Evolutionary conservation across 768 basidiomycete genomes (phyloP), one percentile per base, ranked within the genome.

Genomic region (Phaffia australis): DNA sequence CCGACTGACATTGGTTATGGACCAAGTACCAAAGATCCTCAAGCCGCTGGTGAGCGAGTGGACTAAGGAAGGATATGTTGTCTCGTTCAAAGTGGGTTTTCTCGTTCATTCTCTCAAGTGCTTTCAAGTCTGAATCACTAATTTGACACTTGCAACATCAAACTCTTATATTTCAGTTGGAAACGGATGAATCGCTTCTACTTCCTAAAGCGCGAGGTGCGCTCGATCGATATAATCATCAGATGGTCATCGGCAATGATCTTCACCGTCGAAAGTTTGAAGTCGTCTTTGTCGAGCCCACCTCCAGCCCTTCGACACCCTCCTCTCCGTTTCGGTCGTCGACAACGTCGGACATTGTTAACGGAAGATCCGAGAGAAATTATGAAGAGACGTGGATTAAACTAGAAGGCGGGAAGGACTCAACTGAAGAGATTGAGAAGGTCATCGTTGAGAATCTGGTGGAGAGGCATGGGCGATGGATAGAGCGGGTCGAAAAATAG

Each of bases 1-100:
- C 19, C 66, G 66, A 1, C 79, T 98, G 29, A 83, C 84, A 56
- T 88, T 98, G 64, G 93, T 98, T 76, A 99, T 98, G 95, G 95
- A 99, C 74, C 92, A 97, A 75, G 93, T 98, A 0, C 95, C 95
- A 9, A 99, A 99, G 77, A 86, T 97, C 47, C 79, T 99, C 56
- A 88, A 89, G 75, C 87, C 91, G 0, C 80, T 99, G 78, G 92
- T 97, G 8, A 85, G 87, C 55, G 90, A 98, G 75, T 99, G 95
- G 94, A 87, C 85, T 1, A 84, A 81, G 8, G 84, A 88, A 55
- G 93, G 90, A 0, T 98, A 85, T 74, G 86, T 97, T 49, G 89
- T 99, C 50, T 94, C 91, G 0, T 99, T 99, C 83, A 99, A 99
- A 83, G 94, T 91, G 64, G 25, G 75, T 48, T 30, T 60, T 5